phyloP scores from a whole-genome alignment of 768 basidiomycete species.

The Pulveroboletus sp. region DNA sequence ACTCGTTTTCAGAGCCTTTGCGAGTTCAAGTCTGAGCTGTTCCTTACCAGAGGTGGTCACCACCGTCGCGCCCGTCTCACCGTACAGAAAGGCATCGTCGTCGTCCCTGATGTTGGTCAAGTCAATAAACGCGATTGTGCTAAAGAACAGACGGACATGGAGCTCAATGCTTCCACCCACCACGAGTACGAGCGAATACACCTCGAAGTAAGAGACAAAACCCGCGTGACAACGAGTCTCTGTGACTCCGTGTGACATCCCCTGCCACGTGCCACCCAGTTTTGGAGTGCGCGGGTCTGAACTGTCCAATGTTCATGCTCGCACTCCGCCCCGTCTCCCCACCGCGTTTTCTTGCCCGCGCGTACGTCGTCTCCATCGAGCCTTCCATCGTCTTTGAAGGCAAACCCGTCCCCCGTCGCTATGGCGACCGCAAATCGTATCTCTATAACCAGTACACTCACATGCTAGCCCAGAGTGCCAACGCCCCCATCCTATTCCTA shows the following conservation, averaged over 20 bases:
- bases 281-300: background rate
- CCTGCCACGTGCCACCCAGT: background rate
- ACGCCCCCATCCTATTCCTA: slow-evolving; percentile 71
- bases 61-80: slow-evolving; percentile 41
- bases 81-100: slow-evolving; percentile 79
- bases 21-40: slow-evolving; percentile 22
- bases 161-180: slow-evolving; percentile 17
- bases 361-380: slow-evolving; percentile 55
- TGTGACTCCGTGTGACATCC: slow-evolving; percentile 25
- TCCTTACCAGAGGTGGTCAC: slow-evolving; percentile 45
- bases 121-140: slow-evolving; percentile 25
- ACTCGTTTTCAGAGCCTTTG: slow-evolving; percentile 25
- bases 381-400: slow-evolving; percentile 47
- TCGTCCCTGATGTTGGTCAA: slow-evolving; percentile 50
- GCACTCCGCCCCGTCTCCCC: slow-evolving; percentile 6
- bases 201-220: slow-evolving; percentile 19
- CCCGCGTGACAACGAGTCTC: slow-evolving; percentile 20
- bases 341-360: slow-evolving; percentile 28
- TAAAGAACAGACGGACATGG: slow-evolving; percentile 27
- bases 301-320: slow-evolving; percentile 8
- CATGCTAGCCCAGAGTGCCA: slow-evolving; percentile 54
- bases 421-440: slow-evolving; percentile 73
- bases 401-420: slow-evolving; percentile 59
- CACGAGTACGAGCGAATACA: slow-evolving; percentile 17
- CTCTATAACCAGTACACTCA: slow-evolving; percentile 76